phyloP scores from a whole-genome alignment of 1,284 basidiomycete species.

The Trichosporon faecale region DNA sequence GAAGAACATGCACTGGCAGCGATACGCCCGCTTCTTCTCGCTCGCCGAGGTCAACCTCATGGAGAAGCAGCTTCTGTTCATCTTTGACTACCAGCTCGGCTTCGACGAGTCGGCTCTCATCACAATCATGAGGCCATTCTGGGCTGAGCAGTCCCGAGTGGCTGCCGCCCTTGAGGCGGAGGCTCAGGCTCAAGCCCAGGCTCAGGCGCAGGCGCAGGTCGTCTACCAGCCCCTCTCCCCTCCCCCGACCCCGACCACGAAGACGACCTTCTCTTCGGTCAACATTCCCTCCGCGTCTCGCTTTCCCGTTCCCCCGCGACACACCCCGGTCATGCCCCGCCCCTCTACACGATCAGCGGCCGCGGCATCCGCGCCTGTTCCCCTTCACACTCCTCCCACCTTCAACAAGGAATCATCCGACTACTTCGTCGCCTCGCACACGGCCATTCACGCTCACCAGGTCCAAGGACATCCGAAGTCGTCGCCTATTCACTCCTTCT shows the following conservation, averaged over 20 bases:
- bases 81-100: constrained; percentile 84
- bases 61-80: constrained; percentile 88
- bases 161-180: constrained; percentile 16
- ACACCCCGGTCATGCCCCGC: constrained; percentile 3
- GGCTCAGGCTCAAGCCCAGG: constrained; percentile 5
- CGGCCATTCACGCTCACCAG: constrained; percentile 11
- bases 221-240: constrained; percentile 14
- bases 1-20: constrained; percentile 89
- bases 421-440: constrained; percentile 18
- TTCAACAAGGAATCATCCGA: constrained; percentile 11
- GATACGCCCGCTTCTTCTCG: constrained; percentile 69
- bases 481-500: constrained; percentile 18
- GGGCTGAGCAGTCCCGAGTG: constrained; percentile 21
- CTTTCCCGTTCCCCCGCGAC: constrained; percentile 18
- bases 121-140: constrained; percentile 24
- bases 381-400: constrained; percentile 18
- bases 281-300: constrained; percentile 19
- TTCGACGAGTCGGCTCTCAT: constrained; percentile 62
- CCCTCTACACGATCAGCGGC: not conserved
- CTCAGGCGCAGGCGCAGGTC: constrained; percentile 8
- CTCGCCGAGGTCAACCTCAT: constrained; percentile 77
- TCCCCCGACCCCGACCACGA: constrained; percentile 23
- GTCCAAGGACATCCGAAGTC: not conserved
- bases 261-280: constrained; percentile 11
- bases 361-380: not conserved